These are phyloP conservation scores for Penicillium sp. DNA, from an alignment of 2,329 filamentous ascomycete species.

Conservation along the genomic window DNA sequence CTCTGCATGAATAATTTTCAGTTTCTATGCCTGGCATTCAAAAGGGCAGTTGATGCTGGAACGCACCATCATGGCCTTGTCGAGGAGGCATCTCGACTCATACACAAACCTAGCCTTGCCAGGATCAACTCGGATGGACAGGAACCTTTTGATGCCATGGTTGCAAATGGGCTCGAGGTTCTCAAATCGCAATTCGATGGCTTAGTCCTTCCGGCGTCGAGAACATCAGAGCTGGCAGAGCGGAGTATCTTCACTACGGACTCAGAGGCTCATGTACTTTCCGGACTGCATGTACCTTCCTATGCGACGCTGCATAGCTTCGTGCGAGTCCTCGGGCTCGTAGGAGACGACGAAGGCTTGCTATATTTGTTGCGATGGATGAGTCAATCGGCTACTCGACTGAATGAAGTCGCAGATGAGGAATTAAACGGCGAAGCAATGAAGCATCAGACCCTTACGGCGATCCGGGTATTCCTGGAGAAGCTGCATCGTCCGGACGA, in stretches of 20 bases:
- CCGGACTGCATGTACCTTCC: conserved; percentile 35
- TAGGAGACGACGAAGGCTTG: conserved; percentile 41
- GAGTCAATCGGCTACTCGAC: conserved; percentile 29
- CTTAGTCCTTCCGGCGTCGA: conserved; percentile 32
- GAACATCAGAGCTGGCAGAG: conserved; percentile 22
- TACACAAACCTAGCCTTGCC: conserved; percentile 16
- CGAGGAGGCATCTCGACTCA: conserved; percentile 26
- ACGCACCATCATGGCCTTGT: conserved; percentile 26
- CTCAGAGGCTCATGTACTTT: conserved; percentile 25
- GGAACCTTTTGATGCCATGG: conserved; percentile 29
- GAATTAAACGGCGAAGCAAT: conserved; percentile 36
- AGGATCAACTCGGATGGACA: conserved; percentile 1
- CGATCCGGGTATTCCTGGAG: conserved; percentile 42
- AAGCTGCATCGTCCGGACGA: conserved; percentile 19
- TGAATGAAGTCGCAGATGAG: conserved; percentile 38
- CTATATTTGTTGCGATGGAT: conserved; percentile 45
- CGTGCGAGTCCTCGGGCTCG: conserved; percentile 41
- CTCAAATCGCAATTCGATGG: conserved; percentile 38
- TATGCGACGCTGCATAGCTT: conserved; percentile 43
- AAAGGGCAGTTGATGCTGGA: conserved; percentile 34
- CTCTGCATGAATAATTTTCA: conserved; percentile 34
- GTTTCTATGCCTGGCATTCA: conserved; percentile 36
- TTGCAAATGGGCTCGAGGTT: conserved; percentile 28
- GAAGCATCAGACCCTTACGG: conserved; percentile 42
- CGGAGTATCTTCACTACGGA: conserved; percentile 13